phyloP scores from a whole-genome alignment of 345 rosid genomes.

The Brassica juncea region DNA sequence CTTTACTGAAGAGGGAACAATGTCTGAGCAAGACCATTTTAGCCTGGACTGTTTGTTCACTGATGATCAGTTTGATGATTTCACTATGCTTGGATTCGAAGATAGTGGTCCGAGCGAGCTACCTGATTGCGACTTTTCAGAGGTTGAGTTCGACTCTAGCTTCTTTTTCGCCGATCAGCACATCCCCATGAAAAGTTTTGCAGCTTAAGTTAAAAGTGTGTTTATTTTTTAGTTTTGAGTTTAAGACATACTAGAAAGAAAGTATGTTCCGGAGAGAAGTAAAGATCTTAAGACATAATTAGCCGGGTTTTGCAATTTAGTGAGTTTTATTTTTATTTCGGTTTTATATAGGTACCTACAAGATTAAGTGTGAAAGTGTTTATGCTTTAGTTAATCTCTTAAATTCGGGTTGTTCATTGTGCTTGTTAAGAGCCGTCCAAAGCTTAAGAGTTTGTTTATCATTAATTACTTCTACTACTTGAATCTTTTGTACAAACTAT shows the following conservation, averaged over 20 bases:
- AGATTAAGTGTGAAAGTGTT: conserved; percentile 5
- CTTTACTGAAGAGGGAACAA: conserved; percentile 46
- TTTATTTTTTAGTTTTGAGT: background rate
- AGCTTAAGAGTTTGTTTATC: background rate
- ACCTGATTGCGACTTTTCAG: conserved; percentile 70
- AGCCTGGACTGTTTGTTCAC: conserved; percentile 43
- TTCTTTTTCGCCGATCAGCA: conserved; percentile 47
- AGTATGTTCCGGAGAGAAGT: conserved; percentile 36
- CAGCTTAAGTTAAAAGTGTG: conserved; percentile 50
- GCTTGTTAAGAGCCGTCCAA: conserved; percentile 28
- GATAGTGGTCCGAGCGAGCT: conserved; percentile 53
- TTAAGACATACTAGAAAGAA: conserved; percentile 6
- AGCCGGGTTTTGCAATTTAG: conserved; percentile 37
- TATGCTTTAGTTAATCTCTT: background rate
- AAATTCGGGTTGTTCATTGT: conserved; percentile 2
- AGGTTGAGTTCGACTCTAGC: conserved; percentile 52
- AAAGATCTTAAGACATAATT: conserved; percentile 26
- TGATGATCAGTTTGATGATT: conserved; percentile 54
- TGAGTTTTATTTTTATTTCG: background rate
- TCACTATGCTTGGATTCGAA: conserved; percentile 53
- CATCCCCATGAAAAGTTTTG: conserved; percentile 78
- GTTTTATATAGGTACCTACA: background rate
- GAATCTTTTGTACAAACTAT: background rate
- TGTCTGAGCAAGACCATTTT: conserved; percentile 14
- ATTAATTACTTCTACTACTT: background rate